These are phyloP conservation scores for Camelina hispida DNA, from an alignment of 345 rosid species.

Conservation along the genomic window DNA sequence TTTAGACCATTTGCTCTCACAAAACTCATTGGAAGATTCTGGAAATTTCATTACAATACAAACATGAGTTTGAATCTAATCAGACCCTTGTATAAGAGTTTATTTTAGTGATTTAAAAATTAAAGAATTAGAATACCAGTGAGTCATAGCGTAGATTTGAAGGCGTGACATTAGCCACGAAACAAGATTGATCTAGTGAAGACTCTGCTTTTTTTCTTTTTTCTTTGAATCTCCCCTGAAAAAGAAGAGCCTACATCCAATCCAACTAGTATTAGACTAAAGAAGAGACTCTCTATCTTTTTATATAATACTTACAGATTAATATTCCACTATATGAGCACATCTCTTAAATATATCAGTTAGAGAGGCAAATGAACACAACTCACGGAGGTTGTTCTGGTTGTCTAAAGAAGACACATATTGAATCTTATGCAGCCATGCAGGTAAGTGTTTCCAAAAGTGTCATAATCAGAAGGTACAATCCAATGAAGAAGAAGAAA, in stretches of 20 bases:
- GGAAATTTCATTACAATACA: conserved; percentile 4
- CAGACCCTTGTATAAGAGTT: not conserved
- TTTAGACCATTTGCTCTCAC: not conserved
- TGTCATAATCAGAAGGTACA: too few species aligned
- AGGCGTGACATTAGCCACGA: conserved; percentile 9
- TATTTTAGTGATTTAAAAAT: not conserved
- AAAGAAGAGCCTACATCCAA: not conserved
- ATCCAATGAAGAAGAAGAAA: too few species aligned
- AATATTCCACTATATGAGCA: not conserved
- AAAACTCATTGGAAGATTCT: conserved; percentile 21
- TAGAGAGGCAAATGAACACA: not conserved
- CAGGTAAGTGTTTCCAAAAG: too few species aligned
- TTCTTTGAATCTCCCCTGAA: not conserved
- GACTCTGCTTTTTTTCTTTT: conserved; percentile 14
- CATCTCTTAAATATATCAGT: not conserved
- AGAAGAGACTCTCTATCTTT: not conserved
- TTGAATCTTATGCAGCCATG: not conserved
- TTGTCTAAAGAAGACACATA: not conserved
- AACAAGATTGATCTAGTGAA: conserved; percentile 24
- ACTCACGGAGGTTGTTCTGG: not conserved
- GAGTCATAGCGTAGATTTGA: conserved; percentile 7
- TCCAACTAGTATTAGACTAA: not conserved
- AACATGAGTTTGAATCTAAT: not conserved
- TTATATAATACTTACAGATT: not conserved
- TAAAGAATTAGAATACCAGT: conserved; percentile 15